These are phyloP conservation scores for Panus rudis DNA, from an alignment of 768 basidiomycete species.

Conservation along the genomic window DNA sequence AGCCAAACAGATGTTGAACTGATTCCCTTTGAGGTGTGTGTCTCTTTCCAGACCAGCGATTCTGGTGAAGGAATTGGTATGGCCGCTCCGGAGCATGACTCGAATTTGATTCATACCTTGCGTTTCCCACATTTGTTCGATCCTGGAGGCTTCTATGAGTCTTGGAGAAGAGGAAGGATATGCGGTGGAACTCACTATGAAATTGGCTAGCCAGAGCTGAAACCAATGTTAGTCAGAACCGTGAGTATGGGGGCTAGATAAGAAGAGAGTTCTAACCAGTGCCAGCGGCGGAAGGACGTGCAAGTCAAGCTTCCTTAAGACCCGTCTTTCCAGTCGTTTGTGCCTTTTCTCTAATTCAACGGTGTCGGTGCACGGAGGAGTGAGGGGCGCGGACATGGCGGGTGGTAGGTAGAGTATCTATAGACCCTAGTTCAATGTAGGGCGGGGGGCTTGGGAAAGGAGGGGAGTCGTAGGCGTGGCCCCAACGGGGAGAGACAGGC, in stretches of 20 bases:
- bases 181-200: conserved; percentile 5
- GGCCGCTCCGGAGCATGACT: not conserved
- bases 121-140: conserved; percentile 55
- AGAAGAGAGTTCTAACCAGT: conserved; percentile 27
- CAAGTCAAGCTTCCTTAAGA: conserved; percentile 54
- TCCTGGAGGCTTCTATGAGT: conserved; percentile 23
- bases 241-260: not conserved
- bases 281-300: conserved; percentile 50
- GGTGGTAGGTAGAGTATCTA: too few species aligned
- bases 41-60: conserved; percentile 54
- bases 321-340: conserved; percentile 30
- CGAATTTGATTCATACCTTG: conserved; percentile 37
- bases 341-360: too few species aligned
- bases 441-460: too few species aligned
- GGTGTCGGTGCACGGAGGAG: too few species aligned
- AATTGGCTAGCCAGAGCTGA: conserved; percentile 20
- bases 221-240: not conserved
- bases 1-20: conserved; percentile 54
- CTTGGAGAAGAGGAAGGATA: not conserved
- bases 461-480: too few species aligned
- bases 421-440: too few species aligned
- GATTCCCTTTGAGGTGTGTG: conserved; percentile 46
- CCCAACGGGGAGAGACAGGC: too few species aligned
- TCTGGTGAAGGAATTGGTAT: conserved; percentile 21
- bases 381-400: too few species aligned